Base-by-base conservation (phyloP, 179 eudicot species). In the Monotropa hypopitys region DNA sequence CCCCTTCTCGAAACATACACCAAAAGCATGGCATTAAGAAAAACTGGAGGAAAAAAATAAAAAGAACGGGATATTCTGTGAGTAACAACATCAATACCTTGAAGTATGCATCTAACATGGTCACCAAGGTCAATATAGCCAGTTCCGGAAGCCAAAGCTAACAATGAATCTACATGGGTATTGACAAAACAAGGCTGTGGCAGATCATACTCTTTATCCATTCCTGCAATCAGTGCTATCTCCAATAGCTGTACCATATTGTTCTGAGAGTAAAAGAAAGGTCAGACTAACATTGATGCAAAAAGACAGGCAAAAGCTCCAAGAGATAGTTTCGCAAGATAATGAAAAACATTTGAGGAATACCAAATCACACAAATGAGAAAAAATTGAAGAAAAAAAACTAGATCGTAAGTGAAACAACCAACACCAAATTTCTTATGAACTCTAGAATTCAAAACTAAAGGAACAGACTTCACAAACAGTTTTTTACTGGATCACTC, bases 211-310 rank as follows among this genome's bases (percentile, higher is more conserved):
- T 91, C 98, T 76, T 80, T 88, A 63, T 87, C 89, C 72, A 80
- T 83, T 73, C 84, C 88, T 77, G 89, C 96, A 77, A 81, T 83
- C 75, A 90, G 78, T 76, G 90, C 87, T 33, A 79, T 76, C 86
- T 96, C 99, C 83, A 96, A 81, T 43, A 93, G 77, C 81, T 94
- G 91, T 51, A 91, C 74, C 78, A 90, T 85, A 78, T 79, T 73
- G 80, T 81, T 89, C 96, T 89, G 87, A 57, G 72, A 82, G 32
- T 74, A 20, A 73, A 70, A 75, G 46, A 78, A 53, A 53, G 32
- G 54, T 23, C 12, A 65, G 67, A 77, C 10, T 21, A 49, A 30
- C 50, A 66, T 12, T 23, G 7, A 43, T 12, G 20, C 13, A 20
- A 11, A 21, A 30, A 33, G 20, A 59, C 68, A 57, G 47, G 59